Evolutionary conservation across 768 basidiomycete species (phyloP).

Genomic region (Hortiboletus flavorubellus): DNA sequence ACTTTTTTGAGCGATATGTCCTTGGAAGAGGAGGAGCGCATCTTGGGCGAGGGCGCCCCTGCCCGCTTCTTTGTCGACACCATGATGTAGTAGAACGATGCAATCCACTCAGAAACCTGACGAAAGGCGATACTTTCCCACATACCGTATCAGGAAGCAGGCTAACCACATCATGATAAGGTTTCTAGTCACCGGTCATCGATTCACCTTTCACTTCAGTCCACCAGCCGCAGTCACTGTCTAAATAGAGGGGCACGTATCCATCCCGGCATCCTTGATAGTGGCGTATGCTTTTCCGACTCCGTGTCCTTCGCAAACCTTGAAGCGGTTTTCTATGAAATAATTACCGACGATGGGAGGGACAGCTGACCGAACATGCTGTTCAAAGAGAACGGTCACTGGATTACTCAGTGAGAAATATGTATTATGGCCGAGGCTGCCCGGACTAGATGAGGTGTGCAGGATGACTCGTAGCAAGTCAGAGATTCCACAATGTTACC

Average conservation of each 20-base stretch:
- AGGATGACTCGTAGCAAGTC: background rate
- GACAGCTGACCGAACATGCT: background rate
- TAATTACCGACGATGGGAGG: background rate
- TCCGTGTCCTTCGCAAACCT: background rate
- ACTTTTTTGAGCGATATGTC: slow-evolving; percentile 59
- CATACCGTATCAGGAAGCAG: background rate
- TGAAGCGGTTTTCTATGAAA: background rate
- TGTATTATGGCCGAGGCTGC: background rate
- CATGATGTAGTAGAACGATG: slow-evolving; percentile 18
- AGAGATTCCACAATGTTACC: slow-evolving; percentile 18
- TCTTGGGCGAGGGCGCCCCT: slow-evolving; percentile 30
- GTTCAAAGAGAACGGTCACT: slow-evolving; percentile 1
- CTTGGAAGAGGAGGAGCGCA: slow-evolving; percentile 44
- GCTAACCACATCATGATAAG: background rate
- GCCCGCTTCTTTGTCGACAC: slow-evolving; percentile 29
- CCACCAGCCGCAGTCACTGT: no score
- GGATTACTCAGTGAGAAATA: background rate
- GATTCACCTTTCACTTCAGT: no score
- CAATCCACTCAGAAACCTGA: background rate
- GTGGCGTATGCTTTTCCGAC: background rate
- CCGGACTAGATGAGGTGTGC: background rate
- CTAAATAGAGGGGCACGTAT: no score
- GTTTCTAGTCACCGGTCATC: no score
- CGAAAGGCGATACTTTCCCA: slow-evolving; percentile 10
- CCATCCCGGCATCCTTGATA: no score